Conservation (phyloP, 352 stramenopile species). For the Globisporangium sylvaticum region DNA sequence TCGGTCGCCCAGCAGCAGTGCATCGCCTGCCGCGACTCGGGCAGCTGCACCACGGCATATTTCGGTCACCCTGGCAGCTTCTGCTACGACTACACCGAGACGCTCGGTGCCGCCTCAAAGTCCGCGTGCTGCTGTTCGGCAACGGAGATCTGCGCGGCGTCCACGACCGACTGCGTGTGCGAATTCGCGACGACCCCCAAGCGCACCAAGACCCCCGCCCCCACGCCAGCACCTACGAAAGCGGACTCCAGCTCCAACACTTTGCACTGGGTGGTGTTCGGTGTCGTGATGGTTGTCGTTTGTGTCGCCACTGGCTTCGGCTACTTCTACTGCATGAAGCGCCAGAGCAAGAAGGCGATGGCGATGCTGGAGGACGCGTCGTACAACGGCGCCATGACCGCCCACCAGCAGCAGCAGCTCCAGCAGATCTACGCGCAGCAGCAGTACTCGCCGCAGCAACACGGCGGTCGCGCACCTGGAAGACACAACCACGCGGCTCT, state of each 20-base stretch:
- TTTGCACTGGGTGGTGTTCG: background rate
- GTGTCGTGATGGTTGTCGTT: background rate
- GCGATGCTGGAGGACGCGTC: background rate
- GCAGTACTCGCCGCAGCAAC: background rate
- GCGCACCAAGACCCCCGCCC: background rate
- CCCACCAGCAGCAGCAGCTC: background rate
- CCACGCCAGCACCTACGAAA: background rate
- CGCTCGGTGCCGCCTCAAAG: background rate
- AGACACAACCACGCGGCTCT: too few species aligned
- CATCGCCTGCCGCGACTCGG: background rate
- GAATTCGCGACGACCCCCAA: background rate
- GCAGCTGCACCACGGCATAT: background rate
- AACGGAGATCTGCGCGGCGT: background rate
- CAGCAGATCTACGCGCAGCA: background rate
- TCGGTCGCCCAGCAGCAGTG: background rate
- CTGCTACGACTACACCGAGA: background rate
- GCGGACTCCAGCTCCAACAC: background rate
- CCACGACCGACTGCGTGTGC: background rate
- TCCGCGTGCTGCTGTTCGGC: background rate
- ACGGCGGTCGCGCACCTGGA: background rate
- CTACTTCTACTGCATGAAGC: slow-evolving; percentile 2
- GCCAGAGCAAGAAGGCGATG: background rate
- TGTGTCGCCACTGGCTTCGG: background rate
- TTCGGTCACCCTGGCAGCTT: background rate
- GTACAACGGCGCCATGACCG: background rate